Evolutionary conservation across 768 basidiomycete species (phyloP).

Genomic region (Neoboletus brunneissimus): DNA sequence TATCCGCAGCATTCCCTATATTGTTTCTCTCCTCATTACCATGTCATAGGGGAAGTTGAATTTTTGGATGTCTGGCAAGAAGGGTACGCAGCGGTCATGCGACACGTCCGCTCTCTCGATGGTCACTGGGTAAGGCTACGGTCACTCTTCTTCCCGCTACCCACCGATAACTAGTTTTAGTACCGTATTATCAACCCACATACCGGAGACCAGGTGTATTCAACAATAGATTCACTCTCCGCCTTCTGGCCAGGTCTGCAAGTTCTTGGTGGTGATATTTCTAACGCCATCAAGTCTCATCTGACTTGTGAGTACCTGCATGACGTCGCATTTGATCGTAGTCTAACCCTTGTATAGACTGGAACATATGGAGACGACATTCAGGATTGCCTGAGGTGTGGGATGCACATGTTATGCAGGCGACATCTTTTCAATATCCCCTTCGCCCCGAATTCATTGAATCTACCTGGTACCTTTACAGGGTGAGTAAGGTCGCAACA

Average conservation of each 20-base stretch:
- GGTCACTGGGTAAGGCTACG: constrained; percentile 72
- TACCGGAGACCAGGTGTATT: constrained; percentile 68
- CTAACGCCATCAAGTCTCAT: constrained; percentile 91
- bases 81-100: constrained; percentile 80
- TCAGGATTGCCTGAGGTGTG: constrained; percentile 92
- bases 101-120: constrained; percentile 74
- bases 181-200: constrained; percentile 84
- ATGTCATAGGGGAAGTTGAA: constrained; percentile 60
- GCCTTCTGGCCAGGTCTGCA: constrained; percentile 99
- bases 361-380: constrained; percentile 88
- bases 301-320: constrained; percentile 61
- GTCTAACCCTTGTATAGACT: constrained; percentile 49
- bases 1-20: neutral
- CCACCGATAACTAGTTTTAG: constrained; percentile 39
- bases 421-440: constrained; percentile 76
- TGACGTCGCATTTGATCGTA: neutral
- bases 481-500: constrained; percentile 44
- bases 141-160: neutral
- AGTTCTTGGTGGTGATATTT: constrained; percentile 79
- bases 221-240: constrained; percentile 89
- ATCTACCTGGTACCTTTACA: constrained; percentile 94
- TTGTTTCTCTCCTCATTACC: neutral
- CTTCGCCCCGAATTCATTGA: constrained; percentile 92
- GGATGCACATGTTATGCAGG: constrained; percentile 70
- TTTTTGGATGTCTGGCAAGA: constrained; percentile 86